Percentiles rank a stretch among this genome's conserved stretches.
Evolutionary conservation across 2,329 filamentous ascomycete species (phyloP).

Genomic region (Ophiosphaerella korrae): DNA sequence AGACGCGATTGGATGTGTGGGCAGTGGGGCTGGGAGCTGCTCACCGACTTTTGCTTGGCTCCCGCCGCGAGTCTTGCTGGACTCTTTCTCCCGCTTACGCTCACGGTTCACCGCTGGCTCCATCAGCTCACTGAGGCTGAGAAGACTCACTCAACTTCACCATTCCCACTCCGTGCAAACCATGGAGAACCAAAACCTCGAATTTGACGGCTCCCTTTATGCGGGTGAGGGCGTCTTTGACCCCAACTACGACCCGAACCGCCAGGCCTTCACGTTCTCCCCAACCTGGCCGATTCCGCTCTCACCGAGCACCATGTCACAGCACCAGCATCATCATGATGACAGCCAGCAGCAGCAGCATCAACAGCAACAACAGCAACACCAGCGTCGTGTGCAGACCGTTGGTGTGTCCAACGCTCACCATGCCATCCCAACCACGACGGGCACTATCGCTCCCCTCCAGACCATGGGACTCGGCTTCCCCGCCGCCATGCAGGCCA

Average conservation of each 20-base stretch:
- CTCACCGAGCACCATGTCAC: constrained; percentile 42
- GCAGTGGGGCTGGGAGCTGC: constrained; percentile 1
- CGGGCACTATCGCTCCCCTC: constrained; percentile 40
- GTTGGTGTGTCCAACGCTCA: constrained; percentile 30
- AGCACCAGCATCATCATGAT: constrained; percentile 10
- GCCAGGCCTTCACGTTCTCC: constrained; percentile 36
- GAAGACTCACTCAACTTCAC: constrained; percentile 24
- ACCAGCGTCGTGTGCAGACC: constrained; percentile 37
- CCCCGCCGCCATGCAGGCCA: constrained; percentile 38
- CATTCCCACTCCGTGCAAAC: constrained; percentile 28
- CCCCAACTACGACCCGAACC: constrained; percentile 44
- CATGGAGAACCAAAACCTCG: constrained; percentile 52
- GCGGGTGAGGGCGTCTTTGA: constrained; percentile 48
- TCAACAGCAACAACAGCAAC: constrained; percentile 27
- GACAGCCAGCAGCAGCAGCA: constrained; percentile 21
- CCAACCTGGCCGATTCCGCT: constrained; percentile 47
- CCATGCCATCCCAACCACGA: constrained; percentile 27
- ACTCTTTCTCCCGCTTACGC: background rate
- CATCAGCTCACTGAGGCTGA: constrained; percentile 39
- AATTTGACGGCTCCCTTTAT: constrained; percentile 43
- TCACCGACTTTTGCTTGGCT: constrained; percentile 12
- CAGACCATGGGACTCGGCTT: constrained; percentile 41
- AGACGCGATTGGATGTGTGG: constrained; percentile 1
- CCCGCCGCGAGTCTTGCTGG: too few relatives aligned
- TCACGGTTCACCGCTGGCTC: constrained; percentile 23